Percentiles rank a stretch among this genome's conserved stretches.
These are phyloP conservation scores for Penicillium sp. DNA, from an alignment of 2,329 filamentous ascomycete species.

Conservation along the genomic window DNA sequence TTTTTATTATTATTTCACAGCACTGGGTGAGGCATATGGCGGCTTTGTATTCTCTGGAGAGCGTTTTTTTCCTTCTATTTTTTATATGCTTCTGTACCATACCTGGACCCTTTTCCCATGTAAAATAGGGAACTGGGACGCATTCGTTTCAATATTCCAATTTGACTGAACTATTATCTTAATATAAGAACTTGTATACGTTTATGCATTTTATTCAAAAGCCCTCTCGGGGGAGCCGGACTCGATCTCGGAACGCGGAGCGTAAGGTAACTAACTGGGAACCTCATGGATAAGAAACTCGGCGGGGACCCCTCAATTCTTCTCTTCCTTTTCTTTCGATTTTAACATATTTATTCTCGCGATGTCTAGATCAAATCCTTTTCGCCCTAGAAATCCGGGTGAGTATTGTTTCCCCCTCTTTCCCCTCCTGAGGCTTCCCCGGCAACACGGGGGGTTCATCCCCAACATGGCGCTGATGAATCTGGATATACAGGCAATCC, in stretches of 20 bases:
- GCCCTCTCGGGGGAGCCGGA: slow-evolving; percentile 24
- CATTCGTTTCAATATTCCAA: slow-evolving; percentile 2
- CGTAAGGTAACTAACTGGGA: slow-evolving; percentile 14
- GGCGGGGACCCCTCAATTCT: slow-evolving; percentile 23
- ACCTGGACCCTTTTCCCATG: slow-evolving; percentile 2
- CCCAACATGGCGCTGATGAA: slow-evolving; percentile 2
- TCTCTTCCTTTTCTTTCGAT: slow-evolving; percentile 17
- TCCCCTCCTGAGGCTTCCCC: slow-evolving; percentile 17
- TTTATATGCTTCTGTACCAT: slow-evolving; percentile 9
- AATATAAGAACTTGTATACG: neutral
- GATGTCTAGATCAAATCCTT: slow-evolving; percentile 54
- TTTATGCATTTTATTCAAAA: neutral
- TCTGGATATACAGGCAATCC: slow-evolving; percentile 12
- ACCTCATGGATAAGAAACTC: slow-evolving; percentile 23
- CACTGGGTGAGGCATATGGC: slow-evolving; percentile 2
- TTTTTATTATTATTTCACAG: slow-evolving; percentile 1
- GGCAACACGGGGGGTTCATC: slow-evolving; percentile 7
- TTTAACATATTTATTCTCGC: slow-evolving; percentile 24
- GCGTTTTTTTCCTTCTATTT: neutral
- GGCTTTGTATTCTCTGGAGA: neutral
- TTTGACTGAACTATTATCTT: neutral
- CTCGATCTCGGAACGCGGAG: slow-evolving; percentile 25
- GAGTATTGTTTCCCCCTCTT: slow-evolving; percentile 17
- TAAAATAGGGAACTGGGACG: slow-evolving; percentile 6
- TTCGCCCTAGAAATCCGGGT: slow-evolving; percentile 47